These are phyloP conservation scores for Pyracantha coccinea DNA, from an alignment of 331 rosid genomes.

Conservation along the genomic window DNA sequence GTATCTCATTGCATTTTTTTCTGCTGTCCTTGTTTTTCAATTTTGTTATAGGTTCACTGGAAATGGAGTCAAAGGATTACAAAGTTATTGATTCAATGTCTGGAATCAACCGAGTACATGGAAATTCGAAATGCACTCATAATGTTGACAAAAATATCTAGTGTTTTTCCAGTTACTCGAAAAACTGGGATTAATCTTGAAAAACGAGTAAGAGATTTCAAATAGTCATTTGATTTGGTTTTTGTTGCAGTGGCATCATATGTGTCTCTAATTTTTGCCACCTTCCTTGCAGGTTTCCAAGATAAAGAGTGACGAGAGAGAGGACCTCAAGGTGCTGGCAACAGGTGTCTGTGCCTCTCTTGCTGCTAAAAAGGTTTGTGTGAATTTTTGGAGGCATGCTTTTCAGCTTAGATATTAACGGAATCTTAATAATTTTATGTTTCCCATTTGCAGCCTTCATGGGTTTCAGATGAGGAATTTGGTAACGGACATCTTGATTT, in stretches of 20 bases:
- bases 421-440: not conserved
- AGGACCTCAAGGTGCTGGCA: conserved; percentile 98
- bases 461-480: conserved; percentile 97
- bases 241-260: not conserved
- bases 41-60: conserved; percentile 81
- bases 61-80: conserved; percentile 99
- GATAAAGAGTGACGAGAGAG: conserved; percentile 96
- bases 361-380: conserved; percentile 88
- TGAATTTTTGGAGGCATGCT: not conserved
- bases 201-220: conserved; percentile 60
- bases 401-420: conserved; percentile 1
- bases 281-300: conserved; percentile 66
- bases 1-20: not conserved
- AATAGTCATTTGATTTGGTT: not conserved
- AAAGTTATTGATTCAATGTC: conserved; percentile 78
- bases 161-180: conserved; percentile 95
- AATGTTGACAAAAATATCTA: conserved; percentile 79
- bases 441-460: conserved; percentile 68
- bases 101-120: conserved; percentile 96
- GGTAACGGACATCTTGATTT: conserved; percentile 86
- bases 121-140: conserved; percentile 96
- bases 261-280: not conserved
- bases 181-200: conserved; percentile 96
- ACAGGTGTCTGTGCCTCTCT: conserved; percentile 95
- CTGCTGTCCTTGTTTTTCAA: not conserved